Conservation (phyloP, 2,329 filamentous ascomycete genomes). For the Incumbomyces lentus region DNA sequence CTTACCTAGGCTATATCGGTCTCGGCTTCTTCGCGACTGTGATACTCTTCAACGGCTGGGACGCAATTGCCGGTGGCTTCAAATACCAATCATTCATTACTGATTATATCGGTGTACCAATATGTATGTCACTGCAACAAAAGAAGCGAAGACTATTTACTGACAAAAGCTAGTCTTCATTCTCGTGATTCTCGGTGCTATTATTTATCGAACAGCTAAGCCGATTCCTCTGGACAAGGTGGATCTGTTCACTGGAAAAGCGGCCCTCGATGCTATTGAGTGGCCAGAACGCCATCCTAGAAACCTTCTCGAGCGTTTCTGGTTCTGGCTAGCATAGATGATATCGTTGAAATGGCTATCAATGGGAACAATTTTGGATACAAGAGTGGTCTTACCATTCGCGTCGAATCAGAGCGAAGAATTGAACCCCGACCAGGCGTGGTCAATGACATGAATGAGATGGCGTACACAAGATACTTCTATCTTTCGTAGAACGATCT, state of each 20-base stretch:
- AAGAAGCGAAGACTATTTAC: too few species aligned
- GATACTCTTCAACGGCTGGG: constrained; percentile 59
- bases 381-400: too few species aligned
- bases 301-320: constrained; percentile 25
- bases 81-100: constrained; percentile 41
- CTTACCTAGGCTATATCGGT: constrained; percentile 58
- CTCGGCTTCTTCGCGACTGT: constrained; percentile 43
- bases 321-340: too few species aligned
- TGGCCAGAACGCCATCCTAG: constrained; percentile 26
- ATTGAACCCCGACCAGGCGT: too few species aligned
- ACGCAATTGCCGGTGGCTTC: constrained; percentile 30
- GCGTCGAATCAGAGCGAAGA: too few species aligned
- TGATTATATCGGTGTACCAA: constrained; percentile 37
- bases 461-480: too few species aligned
- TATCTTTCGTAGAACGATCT: too few species aligned
- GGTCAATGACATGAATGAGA: too few species aligned
- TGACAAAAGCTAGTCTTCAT: too few species aligned
- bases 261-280: constrained; percentile 24
- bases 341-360: too few species aligned
- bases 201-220: too few species aligned
- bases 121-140: constrained; percentile 30
- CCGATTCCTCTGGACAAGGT: constrained; percentile 22
- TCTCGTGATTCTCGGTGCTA: constrained; percentile 24
- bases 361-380: too few species aligned
- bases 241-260: constrained; percentile 26